These are phyloP conservation scores for Penicillium sp. DNA, from an alignment of 2,329 filamentous ascomycete species.

Conservation along the genomic window DNA sequence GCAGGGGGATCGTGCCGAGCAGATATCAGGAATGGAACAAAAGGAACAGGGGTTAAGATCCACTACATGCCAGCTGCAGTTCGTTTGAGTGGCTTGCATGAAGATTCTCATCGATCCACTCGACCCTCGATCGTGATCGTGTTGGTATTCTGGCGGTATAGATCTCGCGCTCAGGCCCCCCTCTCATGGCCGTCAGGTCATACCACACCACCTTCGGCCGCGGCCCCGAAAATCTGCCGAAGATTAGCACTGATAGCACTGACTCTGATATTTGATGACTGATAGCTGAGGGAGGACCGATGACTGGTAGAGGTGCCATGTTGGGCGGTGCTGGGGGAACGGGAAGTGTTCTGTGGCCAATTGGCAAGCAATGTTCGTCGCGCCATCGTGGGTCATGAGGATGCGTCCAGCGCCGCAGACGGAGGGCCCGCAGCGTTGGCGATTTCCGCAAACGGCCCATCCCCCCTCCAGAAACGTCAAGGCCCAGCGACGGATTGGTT, in stretches of 20 bases:
- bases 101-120: not conserved
- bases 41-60: not conserved
- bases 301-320: not conserved
- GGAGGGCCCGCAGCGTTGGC: not conserved
- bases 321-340: not conserved
- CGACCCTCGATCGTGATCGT: not conserved
- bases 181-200: not conserved
- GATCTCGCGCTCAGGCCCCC: not conserved
- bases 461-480: not conserved
- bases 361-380: not conserved
- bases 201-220: not conserved
- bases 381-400: not conserved
- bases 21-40: constrained; percentile 1
- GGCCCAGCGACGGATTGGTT: not conserved
- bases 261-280: not conserved
- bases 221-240: not conserved
- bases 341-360: not conserved
- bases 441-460: constrained; percentile 6
- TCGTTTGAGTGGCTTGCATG: not conserved
- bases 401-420: not conserved
- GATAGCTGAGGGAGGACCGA: not conserved
- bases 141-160: not conserved
- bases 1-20: constrained; percentile 3
- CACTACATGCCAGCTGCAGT: not conserved
- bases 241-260: not conserved